Evolutionary conservation across 768 basidiomycete species (phyloP).

Genomic region (Lactarius indigo): DNA sequence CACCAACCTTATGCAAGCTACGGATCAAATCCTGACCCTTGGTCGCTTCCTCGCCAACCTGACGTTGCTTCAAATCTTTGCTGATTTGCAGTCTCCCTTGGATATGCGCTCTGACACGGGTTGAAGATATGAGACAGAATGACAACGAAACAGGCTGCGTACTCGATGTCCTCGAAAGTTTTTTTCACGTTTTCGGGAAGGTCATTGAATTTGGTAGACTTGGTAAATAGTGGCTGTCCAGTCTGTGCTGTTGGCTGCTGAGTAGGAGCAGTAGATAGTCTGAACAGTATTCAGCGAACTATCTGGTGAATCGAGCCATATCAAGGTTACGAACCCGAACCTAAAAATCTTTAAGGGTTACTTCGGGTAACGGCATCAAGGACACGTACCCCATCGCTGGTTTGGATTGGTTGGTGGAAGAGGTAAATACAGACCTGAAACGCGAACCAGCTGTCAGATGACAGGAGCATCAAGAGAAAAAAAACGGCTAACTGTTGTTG

Average conservation of each 20-base stretch:
- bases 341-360: background rate
- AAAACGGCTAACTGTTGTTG: constrained; percentile 26
- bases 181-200: constrained; percentile 66
- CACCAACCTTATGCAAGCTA: constrained; percentile 58
- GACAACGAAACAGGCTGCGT: constrained; percentile 26
- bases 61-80: constrained; percentile 72
- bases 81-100: constrained; percentile 79
- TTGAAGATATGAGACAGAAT: constrained; percentile 21
- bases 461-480: background rate
- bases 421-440: constrained; percentile 37
- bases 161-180: constrained; percentile 71
- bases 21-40: constrained; percentile 71
- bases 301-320: background rate
- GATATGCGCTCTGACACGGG: constrained; percentile 51
- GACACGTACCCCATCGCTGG: constrained; percentile 8
- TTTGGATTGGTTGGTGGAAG: constrained; percentile 14
- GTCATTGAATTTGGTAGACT: constrained; percentile 78
- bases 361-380: background rate
- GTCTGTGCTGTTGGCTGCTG: constrained; percentile 20
- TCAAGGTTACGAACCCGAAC: constrained; percentile 18
- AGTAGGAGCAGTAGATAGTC: background rate
- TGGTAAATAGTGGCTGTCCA: constrained; percentile 42
- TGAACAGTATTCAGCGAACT: constrained; percentile 17
- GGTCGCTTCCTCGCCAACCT: constrained; percentile 68
- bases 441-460: background rate